Evolutionary conservation across 306 rosid genomes (phyloP).

Genomic region (Begonia peltatifolia): DNA sequence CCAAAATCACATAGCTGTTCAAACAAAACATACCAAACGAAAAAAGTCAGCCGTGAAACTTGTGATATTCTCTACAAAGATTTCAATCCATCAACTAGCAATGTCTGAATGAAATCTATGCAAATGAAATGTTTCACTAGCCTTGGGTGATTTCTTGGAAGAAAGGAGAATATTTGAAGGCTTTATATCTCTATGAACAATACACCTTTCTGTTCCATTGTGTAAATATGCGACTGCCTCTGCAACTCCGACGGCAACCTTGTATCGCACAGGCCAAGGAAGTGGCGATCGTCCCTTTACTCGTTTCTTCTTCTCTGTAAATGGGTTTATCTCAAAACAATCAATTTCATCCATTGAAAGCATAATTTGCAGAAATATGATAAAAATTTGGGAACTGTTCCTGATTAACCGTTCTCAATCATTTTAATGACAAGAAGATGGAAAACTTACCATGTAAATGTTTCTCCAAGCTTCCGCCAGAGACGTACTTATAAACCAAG

Average conservation of each 20-base stretch:
- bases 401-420: too few relatives aligned
- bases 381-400: too few relatives aligned
- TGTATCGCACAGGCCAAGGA: constrained; percentile 78
- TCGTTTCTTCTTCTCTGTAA: constrained; percentile 57
- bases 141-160: constrained; percentile 76
- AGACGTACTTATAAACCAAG: constrained; percentile 74
- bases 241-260: constrained; percentile 75
- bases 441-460: constrained; percentile 61
- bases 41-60: too few relatives aligned
- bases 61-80: too few relatives aligned
- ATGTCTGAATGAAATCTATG: not conserved
- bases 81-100: too few relatives aligned
- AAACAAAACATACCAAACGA: constrained; percentile 7
- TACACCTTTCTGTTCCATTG: constrained; percentile 78
- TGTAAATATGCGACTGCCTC: constrained; percentile 68
- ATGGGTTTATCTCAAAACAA: constrained; percentile 1
- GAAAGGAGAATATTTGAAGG: constrained; percentile 95
- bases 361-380: too few relatives aligned
- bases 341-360: too few relatives aligned
- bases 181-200: constrained; percentile 80
- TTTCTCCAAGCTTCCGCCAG: constrained; percentile 72
- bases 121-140: constrained; percentile 11
- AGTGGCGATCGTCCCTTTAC: constrained; percentile 41
- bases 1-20: constrained; percentile 80
- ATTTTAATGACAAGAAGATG: not conserved